Conservation (phyloP, 768 basidiomycete genomes). For the Naganishia vaughanmartiniae region DNA sequence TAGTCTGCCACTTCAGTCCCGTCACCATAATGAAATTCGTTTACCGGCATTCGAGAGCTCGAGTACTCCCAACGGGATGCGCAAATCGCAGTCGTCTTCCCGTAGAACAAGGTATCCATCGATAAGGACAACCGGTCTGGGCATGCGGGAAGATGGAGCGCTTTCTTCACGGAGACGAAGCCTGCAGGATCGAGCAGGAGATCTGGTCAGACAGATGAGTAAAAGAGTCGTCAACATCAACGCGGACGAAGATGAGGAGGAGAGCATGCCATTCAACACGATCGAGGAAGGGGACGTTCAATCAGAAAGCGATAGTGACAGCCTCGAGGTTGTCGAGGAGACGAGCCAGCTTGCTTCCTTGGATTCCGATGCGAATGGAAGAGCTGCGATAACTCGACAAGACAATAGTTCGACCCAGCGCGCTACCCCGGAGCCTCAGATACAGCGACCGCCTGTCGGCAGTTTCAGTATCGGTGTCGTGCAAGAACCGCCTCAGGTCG, state of each 20-base stretch:
- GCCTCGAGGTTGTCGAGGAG: background rate
- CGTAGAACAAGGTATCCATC: conserved; percentile 5
- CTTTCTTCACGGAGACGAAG: background rate
- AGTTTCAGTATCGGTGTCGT: background rate
- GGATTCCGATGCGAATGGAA: background rate
- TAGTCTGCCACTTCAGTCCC: background rate
- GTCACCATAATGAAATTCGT: background rate
- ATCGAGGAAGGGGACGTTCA: conserved; percentile 11
- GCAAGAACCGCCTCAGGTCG: background rate
- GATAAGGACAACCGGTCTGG: background rate
- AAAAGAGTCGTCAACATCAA: conserved; percentile 5
- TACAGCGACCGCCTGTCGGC: background rate
- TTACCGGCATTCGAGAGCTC: conserved; percentile 2
- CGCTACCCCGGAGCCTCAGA: background rate
- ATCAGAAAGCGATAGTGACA: conserved; percentile 14
- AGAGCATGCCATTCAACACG: conserved; percentile 5
- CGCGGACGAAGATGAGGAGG: conserved; percentile 7
- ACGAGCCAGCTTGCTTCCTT: background rate
- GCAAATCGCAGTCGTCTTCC: background rate
- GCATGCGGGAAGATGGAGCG: background rate
- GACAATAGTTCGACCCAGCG: background rate
- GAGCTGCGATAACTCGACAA: background rate
- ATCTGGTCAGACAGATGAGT: conserved; percentile 8
- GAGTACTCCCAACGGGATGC: background rate
- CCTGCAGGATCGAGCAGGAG: conserved; percentile 9